A percentile compares a stretch with the other conserved stretches of the same genome.
phyloP scores from a whole-genome alignment of 106 monocot genomes.

The Dendrobium huoshanense region DNA sequence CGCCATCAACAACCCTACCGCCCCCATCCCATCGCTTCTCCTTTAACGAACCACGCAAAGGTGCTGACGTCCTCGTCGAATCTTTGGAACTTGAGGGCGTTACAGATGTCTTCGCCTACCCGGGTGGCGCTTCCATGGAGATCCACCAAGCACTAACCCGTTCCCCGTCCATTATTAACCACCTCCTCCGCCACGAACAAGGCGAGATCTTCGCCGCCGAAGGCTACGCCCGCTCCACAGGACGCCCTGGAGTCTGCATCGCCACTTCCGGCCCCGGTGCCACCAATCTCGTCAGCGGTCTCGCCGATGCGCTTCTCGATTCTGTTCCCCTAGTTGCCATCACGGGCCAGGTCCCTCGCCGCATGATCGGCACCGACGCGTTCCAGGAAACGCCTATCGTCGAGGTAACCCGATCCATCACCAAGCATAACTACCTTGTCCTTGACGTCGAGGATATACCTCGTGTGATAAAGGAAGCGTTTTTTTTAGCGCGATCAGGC shows the following conservation, averaged over 20 bases:
- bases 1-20: not conserved
- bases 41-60: constrained; percentile 69
- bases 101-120: constrained; percentile 81
- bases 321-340: constrained; percentile 87
- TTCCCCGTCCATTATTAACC: constrained; percentile 57
- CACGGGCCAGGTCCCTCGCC: constrained; percentile 89
- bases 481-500: constrained; percentile 70
- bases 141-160: constrained; percentile 95
- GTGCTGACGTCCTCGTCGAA: constrained; percentile 85
- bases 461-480: constrained; percentile 65
- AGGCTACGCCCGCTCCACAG: constrained; percentile 81
- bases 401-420: constrained; percentile 84
- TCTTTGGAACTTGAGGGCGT: constrained; percentile 79
- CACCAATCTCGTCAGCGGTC: constrained; percentile 82
- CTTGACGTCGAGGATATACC: constrained; percentile 80
- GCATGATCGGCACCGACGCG: constrained; percentile 92
- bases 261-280: constrained; percentile 95
- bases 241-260: constrained; percentile 76
- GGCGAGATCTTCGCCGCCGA: constrained; percentile 82
- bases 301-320: constrained; percentile 85
- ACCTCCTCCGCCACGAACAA: constrained; percentile 90
- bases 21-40: constrained; percentile 17
- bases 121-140: constrained; percentile 93
- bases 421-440: constrained; percentile 88
- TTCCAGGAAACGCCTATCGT: constrained; percentile 97